A percentile compares a stretch with the other conserved stretches of the same genome.
Conservation (phyloP, 768 basidiomycete genomes). For the Hericium alpestre region DNA sequence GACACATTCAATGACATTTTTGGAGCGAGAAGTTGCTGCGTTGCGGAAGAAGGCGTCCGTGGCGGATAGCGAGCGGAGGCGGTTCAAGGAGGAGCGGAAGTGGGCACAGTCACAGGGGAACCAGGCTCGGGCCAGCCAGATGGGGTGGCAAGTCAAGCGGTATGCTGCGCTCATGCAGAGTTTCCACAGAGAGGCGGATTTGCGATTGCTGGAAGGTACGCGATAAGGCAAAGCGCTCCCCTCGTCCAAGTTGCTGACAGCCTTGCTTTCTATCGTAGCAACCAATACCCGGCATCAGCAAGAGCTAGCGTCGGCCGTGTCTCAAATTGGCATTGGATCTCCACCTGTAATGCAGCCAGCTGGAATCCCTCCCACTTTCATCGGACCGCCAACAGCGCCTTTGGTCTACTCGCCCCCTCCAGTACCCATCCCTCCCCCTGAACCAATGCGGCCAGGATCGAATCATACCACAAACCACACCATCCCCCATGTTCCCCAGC, state of each 20-base stretch:
- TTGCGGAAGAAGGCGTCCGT: slow-evolving; percentile 69
- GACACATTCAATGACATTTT: slow-evolving; percentile 44
- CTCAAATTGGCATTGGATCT: slow-evolving; percentile 6
- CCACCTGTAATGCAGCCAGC: background rate
- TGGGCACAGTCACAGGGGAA: slow-evolving; percentile 81
- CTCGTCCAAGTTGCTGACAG: background rate
- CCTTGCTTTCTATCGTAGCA: slow-evolving; percentile 8
- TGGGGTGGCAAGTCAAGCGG: slow-evolving; percentile 77
- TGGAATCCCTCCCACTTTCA: background rate
- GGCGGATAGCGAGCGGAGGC: slow-evolving; percentile 73
- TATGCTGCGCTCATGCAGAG: slow-evolving; percentile 74
- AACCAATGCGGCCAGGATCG: background rate
- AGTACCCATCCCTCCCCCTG: background rate
- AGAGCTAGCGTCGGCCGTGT: slow-evolving; percentile 10
- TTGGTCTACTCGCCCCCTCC: background rate
- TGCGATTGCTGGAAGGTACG: slow-evolving; percentile 53
- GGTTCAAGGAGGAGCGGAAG: slow-evolving; percentile 78
- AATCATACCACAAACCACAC: slow-evolving; percentile 5
- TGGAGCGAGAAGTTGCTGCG: slow-evolving; percentile 65
- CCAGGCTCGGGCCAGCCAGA: slow-evolving; percentile 59
- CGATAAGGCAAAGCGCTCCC: background rate
- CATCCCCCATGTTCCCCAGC: slow-evolving; percentile 7
- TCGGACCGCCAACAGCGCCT: background rate
- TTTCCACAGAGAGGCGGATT: slow-evolving; percentile 69
- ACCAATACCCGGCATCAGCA: slow-evolving; percentile 17